Conservation (phyloP, 2,329 filamentous ascomycete species). For the Esteya vermicola region DNA sequence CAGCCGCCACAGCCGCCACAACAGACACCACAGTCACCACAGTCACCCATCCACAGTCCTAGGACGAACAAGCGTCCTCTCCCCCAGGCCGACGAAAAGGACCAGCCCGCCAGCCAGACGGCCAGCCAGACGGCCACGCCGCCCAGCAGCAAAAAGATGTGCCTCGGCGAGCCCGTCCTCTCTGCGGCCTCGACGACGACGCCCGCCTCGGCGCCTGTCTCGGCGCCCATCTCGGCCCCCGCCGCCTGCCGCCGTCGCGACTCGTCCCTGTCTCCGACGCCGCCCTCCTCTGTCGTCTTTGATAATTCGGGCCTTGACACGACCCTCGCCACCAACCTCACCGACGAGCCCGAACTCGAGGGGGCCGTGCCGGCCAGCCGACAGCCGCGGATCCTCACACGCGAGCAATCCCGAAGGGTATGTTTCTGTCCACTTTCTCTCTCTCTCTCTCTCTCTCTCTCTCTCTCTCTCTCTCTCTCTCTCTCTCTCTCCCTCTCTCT, state of each 20-base stretch:
- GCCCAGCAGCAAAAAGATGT: no score
- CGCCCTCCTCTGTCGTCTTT: constrained; percentile 34
- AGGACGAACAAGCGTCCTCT: constrained; percentile 4
- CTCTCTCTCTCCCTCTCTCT: no score
- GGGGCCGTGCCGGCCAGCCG: constrained; percentile 7
- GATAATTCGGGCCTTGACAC: constrained; percentile 29
- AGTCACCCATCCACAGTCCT: no score
- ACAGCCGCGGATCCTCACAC: constrained; percentile 20
- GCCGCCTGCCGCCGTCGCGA: neutral
- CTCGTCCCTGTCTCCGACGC: constrained; percentile 14
- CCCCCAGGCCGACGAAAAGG: neutral
- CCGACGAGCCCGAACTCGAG: constrained; percentile 30
- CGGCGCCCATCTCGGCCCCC: neutral
- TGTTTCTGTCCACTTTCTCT: constrained; percentile 4
- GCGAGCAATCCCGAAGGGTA: constrained; percentile 39
- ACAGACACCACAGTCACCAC: no score
- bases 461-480: no score
- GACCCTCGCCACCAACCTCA: constrained; percentile 33
- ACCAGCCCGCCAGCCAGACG: neutral
- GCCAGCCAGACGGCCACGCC: no score
- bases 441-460: neutral
- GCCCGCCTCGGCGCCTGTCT: neutral
- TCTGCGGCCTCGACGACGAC: neutral
- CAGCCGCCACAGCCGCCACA: neutral
- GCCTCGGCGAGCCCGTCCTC: no score